Conservation (phyloP, 306 rosid species). For the Fagus crenata region DNA sequence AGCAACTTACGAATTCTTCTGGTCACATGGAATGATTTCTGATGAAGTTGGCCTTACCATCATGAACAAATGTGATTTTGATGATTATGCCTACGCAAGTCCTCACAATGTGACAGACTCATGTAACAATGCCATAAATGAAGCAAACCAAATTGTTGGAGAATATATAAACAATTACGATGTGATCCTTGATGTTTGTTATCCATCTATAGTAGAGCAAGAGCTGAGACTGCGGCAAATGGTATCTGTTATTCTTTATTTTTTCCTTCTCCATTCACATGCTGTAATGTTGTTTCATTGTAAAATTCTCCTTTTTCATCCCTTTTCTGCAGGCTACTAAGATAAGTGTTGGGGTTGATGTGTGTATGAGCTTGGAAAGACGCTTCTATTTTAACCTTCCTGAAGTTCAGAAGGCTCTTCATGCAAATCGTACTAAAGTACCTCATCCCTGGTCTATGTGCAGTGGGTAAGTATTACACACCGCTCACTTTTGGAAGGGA, state of each 20-base stretch:
- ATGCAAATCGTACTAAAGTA: slow-evolving; percentile 86
- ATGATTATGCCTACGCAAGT: slow-evolving; percentile 42
- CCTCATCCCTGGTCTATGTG: slow-evolving; percentile 79
- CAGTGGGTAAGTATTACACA: slow-evolving; percentile 49
- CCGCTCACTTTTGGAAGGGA: neutral
- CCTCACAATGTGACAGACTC: slow-evolving; percentile 56
- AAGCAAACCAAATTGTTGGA: slow-evolving; percentile 57
- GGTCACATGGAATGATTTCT: slow-evolving; percentile 96
- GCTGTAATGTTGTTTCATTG: slow-evolving; percentile 1
- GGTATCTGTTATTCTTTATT: slow-evolving; percentile 36
- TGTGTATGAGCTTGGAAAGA: slow-evolving; percentile 68
- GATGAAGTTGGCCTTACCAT: slow-evolving; percentile 77
- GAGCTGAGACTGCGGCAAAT: slow-evolving; percentile 65
- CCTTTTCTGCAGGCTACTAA: slow-evolving; percentile 66
- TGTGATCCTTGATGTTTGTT: slow-evolving; percentile 84
- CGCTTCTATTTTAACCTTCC: slow-evolving; percentile 68
- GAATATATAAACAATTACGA: slow-evolving; percentile 63
- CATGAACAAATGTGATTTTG: slow-evolving; percentile 66
- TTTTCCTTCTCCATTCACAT: slow-evolving; percentile 5
- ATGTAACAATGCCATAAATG: slow-evolving; percentile 50
- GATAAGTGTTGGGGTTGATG: slow-evolving; percentile 76
- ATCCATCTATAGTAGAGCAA: slow-evolving; percentile 82
- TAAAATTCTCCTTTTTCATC: neutral
- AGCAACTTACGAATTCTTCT: slow-evolving; percentile 74
- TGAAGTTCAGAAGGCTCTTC: slow-evolving; percentile 89